Conservation (phyloP, 192 early-diverging fungal genomes). For the Coemansia sp. region DNA sequence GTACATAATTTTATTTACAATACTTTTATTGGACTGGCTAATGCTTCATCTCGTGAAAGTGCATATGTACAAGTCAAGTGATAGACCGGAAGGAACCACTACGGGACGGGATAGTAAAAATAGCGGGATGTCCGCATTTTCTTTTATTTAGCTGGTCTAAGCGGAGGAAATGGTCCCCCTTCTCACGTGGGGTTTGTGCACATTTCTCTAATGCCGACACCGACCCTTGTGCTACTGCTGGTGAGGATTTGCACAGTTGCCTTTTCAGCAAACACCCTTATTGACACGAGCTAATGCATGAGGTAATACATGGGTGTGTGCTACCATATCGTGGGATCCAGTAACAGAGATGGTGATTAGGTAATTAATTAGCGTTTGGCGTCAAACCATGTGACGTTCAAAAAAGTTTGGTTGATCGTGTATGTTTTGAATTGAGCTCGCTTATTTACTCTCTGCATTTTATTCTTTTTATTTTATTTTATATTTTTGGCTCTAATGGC, state of each 20-base stretch:
- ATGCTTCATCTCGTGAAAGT: neutral
- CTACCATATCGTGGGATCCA: neutral
- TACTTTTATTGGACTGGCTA: neutral
- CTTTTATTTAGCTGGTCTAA: neutral
- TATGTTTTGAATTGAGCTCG: neutral
- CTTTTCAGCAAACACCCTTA: neutral
- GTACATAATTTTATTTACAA: neutral
- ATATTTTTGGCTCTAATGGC: conserved; percentile 3
- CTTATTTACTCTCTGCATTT: neutral
- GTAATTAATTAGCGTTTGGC: neutral
- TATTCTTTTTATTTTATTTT: neutral
- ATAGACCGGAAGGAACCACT: neutral
- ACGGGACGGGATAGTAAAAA: neutral
- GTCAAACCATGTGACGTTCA: neutral
- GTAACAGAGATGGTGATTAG: neutral
- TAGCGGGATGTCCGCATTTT: neutral
- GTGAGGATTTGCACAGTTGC: neutral
- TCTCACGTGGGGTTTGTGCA: neutral
- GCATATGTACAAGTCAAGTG: neutral
- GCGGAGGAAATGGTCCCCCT: neutral
- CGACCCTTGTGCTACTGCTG: neutral
- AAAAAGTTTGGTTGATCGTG: neutral
- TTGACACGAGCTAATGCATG: conserved; percentile 1
- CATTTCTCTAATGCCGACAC: neutral
- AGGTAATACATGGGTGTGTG: neutral